phyloP scores from a whole-genome alignment of 805 yeast species.

The Pachysolen tannophilus region DNA sequence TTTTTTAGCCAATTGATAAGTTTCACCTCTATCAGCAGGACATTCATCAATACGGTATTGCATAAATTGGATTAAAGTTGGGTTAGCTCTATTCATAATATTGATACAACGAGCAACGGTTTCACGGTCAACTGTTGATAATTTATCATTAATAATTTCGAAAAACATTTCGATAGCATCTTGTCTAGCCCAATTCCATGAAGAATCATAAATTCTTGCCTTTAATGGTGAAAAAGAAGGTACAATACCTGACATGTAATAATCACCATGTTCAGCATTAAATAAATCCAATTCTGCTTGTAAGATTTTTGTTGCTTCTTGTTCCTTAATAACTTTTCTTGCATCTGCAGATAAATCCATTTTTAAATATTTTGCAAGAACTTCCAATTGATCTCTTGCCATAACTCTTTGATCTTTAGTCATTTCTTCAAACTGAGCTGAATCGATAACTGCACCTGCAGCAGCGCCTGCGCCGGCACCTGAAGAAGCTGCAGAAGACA shows the following conservation, averaged over 20 bases:
- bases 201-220: conserved; percentile 94
- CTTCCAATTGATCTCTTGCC: conserved; percentile 81
- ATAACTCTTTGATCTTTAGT: conserved; percentile 62
- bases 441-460: conserved; percentile 85
- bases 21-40: conserved; percentile 83
- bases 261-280: conserved; percentile 88
- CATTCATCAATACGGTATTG: conserved; percentile 84
- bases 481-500: conserved; percentile 52
- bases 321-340: conserved; percentile 73
- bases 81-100: conserved; percentile 96
- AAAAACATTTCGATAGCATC: conserved; percentile 89
- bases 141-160: conserved; percentile 92
- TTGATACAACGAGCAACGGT: conserved; percentile 93
- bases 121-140: conserved; percentile 88
- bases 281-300: conserved; percentile 90
- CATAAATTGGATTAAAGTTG: conserved; percentile 91
- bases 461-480: conserved; percentile 47
- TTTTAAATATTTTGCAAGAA: conserved; percentile 90
- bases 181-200: conserved; percentile 99
- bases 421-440: conserved; percentile 87
- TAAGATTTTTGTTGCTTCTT: conserved; percentile 73
- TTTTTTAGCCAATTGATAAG: conserved; percentile 82
- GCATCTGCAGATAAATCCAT: conserved; percentile 89
- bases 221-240: conserved; percentile 88
- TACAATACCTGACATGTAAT: conserved; percentile 83